Base-by-base conservation (phyloP, 768 basidiomycete species). In the Crucibulum laeve region DNA sequence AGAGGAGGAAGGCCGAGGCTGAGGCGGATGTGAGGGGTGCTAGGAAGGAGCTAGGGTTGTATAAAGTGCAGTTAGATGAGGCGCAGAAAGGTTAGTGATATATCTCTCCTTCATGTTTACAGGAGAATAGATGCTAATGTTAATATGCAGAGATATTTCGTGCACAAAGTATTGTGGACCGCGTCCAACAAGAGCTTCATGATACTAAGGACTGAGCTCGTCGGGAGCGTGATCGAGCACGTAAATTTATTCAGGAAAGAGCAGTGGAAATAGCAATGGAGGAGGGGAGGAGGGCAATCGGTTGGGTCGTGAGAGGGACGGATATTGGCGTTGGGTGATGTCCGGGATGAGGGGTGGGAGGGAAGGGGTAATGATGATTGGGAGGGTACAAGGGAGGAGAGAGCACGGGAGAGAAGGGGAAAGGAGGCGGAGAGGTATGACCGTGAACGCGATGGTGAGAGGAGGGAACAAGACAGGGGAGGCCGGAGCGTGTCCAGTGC, bases 61-160 rank as follows among this genome's bases (percentile, higher is more conserved):
- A 81, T 54, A 82, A 79, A 54, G 38, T 75, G 1, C 78, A 82
- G 64, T 59, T 82, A 21, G 74, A 77, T 14, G 63, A 71, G 25
- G 82, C 82, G 13, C 80, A 83, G 50, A 66, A 65, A 57, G 70
- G 70, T 72, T 17, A 15, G 50, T 37, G 15, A 17, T 14, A 13
- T n/a, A 3, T 28, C 11, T 30, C 21, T 15, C 13, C 8, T 37
- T 37, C 3, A 4, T 38, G 14, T 13, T 34, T 42, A 8, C 36
- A 37, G 36, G 8, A 19, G 15, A 30, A 3, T 15, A 8, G 32
- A 23, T n/a, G 26, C 22, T 30, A 34, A 39, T 19, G 17, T 32
- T 34, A 23, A 1, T 46, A n/a, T 23, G 4, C 33, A 63, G 79
- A 83, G 52, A 79, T 83, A 30, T 55, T 62, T 18, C 68, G 70